These are phyloP conservation scores for Heliamphora pulchella DNA, from an alignment of 179 eudicot species.

Conservation along the genomic window DNA sequence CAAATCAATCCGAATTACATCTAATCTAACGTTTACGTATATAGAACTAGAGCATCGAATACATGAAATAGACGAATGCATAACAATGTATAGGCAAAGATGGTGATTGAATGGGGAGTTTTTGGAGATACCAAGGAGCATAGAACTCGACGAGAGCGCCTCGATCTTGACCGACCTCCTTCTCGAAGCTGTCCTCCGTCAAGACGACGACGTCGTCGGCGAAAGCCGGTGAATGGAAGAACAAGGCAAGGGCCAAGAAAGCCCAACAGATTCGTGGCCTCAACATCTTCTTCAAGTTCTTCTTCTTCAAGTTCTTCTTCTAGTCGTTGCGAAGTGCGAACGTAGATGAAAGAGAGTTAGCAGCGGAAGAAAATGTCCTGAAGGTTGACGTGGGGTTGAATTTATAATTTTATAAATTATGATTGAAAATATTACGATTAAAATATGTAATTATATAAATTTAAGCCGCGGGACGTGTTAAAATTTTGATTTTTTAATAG, in stretches of 20 bases:
- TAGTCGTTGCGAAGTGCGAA: no score
- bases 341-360: no score
- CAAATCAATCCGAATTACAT: not conserved
- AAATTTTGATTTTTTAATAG: no score
- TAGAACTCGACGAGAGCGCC: slow-evolving; percentile 59
- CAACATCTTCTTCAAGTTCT: slow-evolving; percentile 24
- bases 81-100: not conserved
- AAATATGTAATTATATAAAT: no score
- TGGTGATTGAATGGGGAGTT: no score
- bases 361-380: no score
- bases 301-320: no score
- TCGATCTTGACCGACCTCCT: slow-evolving; percentile 61
- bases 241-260: slow-evolving; percentile 32
- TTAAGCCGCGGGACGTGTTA: no score
- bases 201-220: slow-evolving; percentile 56
- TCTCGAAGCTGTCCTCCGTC: slow-evolving; percentile 52
- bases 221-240: slow-evolving; percentile 26
- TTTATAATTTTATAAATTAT: no score
- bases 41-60: not conserved
- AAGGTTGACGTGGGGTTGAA: no score
- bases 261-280: slow-evolving; percentile 36
- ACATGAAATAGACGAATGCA: not conserved
- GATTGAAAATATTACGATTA: no score
- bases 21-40: not conserved
- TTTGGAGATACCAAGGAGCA: slow-evolving; percentile 48